Evolutionary conservation across 148 eudicot species (phyloP), one percentile per base, ranked within the genome.

Genomic region (Fagopyrum homotropicum): DNA sequence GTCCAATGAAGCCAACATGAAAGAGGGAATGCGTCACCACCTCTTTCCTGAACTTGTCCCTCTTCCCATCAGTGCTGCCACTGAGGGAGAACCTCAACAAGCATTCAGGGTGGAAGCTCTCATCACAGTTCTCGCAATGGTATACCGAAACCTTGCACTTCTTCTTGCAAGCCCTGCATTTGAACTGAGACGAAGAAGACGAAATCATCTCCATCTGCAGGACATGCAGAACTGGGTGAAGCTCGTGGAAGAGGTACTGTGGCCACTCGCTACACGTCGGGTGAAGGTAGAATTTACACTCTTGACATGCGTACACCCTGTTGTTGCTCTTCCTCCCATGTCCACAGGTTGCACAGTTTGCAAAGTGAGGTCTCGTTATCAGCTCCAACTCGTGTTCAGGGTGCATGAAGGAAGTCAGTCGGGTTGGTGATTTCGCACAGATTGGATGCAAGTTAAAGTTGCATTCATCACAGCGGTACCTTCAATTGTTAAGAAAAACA

Each of bases 321-420:
- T 64, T 64, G 70, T 64, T 30, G 45, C 70, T 64, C 46, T 40
- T 64, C 70, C 40, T 40, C 16, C 70, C 70, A 14, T 64, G 70
- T 15, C 70, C 70, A 12, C 70, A 64, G 7, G 3, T n/a, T 35
- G 70, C 45, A 64, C 70, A 64, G 70, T 64, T 45, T 12, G 45
- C 70, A 40, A 64, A 64, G 17, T 64, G 70, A 4, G 70, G 70
- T 7, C 70, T 45, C 29, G 70, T 64, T 1, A 64, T 81, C 9
- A 81, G 78, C 19, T 78, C 81, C 2, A 81, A 78, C 51, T 81
- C 83, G 45, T 81, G 84, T 19, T 75, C 60, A 10, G 80, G 84
- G 70, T 78, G 81, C 71, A 78, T 16, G 76, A 69, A 45, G 45
- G 81, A 49, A 73, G 15, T 45, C 16, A 81, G 73, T 69, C 79